These are phyloP conservation scores for Phytophthora pluvialis DNA, from an alignment of 352 stramenopile genomes.

Conservation along the genomic window DNA sequence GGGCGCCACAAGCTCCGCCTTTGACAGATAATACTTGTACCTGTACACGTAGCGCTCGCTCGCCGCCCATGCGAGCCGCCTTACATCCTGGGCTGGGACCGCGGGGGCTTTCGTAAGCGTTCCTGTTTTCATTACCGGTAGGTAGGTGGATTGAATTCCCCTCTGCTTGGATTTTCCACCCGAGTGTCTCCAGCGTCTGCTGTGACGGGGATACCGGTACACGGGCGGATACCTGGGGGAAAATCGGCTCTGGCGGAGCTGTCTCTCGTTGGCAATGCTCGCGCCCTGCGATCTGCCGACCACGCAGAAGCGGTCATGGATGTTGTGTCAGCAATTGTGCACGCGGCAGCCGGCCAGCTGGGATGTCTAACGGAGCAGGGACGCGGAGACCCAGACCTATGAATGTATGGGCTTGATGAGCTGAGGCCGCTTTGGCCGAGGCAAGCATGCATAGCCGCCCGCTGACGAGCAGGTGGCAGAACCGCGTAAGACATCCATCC, in stretches of 20 bases:
- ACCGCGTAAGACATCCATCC: constrained; percentile 41
- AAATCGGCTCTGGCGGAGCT: constrained; percentile 11
- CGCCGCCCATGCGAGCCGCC: no score
- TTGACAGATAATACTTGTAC: neutral
- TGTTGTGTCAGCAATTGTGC: constrained; percentile 29
- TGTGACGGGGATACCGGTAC: constrained; percentile 22
- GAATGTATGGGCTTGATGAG: constrained; percentile 26
- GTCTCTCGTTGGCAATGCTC: constrained; percentile 13
- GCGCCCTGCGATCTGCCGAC: constrained; percentile 18
- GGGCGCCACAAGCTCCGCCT: constrained; percentile 7
- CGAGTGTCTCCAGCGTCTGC: constrained; percentile 11
- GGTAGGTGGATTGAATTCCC: constrained; percentile 17
- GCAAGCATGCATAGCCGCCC: constrained; percentile 13
- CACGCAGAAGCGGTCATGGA: constrained; percentile 21
- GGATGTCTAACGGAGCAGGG: constrained; percentile 17
- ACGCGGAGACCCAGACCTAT: constrained; percentile 8
- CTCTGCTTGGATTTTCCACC: constrained; percentile 29
- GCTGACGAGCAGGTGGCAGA: constrained; percentile 25
- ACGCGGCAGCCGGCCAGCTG: constrained; percentile 19
- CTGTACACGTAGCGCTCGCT: neutral
- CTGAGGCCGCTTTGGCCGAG: constrained; percentile 25
- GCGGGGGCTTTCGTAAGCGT: constrained; percentile 17
- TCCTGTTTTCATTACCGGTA: constrained; percentile 22
- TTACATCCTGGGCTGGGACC: constrained; percentile 11
- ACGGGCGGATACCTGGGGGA: constrained; percentile 3